Evolutionary conservation across 2,329 filamentous ascomycete genomes (phyloP).

Genomic region (Blastomyces gilchristii): DNA sequence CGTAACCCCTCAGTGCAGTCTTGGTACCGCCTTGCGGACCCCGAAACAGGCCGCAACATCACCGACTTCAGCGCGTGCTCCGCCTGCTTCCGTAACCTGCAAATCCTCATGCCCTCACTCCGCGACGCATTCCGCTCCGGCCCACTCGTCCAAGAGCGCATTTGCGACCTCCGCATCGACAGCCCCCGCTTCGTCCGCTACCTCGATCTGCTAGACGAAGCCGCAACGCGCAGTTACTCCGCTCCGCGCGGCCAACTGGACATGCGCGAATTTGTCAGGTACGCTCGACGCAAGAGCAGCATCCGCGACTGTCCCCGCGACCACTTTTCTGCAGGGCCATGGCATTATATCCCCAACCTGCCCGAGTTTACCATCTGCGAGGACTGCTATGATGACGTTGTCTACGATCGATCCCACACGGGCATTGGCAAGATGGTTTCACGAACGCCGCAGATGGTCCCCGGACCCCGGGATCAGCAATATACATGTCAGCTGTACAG

Average conservation of each 20-base stretch:
- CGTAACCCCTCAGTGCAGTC: slow-evolving; percentile 45
- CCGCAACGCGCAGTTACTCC: slow-evolving; percentile 37
- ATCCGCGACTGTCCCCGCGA: slow-evolving; percentile 57
- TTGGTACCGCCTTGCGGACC: slow-evolving; percentile 70
- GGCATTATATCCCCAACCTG: slow-evolving; percentile 67
- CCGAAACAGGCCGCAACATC: slow-evolving; percentile 52
- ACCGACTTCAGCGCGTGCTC: slow-evolving; percentile 66
- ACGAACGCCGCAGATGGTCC: slow-evolving; percentile 47
- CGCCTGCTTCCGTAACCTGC: slow-evolving; percentile 61
- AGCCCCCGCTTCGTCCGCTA: slow-evolving; percentile 48
- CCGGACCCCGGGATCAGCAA: slow-evolving; percentile 36
- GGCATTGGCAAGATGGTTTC: slow-evolving; percentile 45
- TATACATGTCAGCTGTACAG: slow-evolving; percentile 71
- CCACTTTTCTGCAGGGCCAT: slow-evolving; percentile 53
- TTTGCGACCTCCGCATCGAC: slow-evolving; percentile 60
- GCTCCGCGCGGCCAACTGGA: slow-evolving; percentile 33
- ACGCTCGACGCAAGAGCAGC: slow-evolving; percentile 49
- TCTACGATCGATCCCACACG: slow-evolving; percentile 56
- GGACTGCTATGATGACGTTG: slow-evolving; percentile 71
- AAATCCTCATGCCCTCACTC: slow-evolving; percentile 63
- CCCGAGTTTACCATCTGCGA: slow-evolving; percentile 75
- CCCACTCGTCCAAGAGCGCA: slow-evolving; percentile 40
- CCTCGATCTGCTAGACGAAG: slow-evolving; percentile 46
- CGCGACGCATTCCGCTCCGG: slow-evolving; percentile 50
- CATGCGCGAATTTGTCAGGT: slow-evolving; percentile 51